Base-by-base conservation (phyloP, 2,329 filamentous ascomycete genomes). In the Dryadomyces sulphureus region DNA sequence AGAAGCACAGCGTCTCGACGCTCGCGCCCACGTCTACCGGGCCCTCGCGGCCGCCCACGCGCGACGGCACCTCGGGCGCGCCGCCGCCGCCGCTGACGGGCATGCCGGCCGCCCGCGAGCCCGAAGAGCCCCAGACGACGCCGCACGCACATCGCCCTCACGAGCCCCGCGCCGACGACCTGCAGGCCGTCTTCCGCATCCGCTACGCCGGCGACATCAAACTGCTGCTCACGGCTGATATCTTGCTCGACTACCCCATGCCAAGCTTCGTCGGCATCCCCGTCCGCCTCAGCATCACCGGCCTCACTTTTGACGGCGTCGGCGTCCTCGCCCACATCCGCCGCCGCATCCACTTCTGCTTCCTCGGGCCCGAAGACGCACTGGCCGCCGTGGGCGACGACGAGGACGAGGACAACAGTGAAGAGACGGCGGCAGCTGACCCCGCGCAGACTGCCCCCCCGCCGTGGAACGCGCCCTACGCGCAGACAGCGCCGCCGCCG, bases 211-310 rank as follows among this genome's bases (percentile, higher is more conserved):
- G 92, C 27, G 84, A 95, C 57, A 74, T 98, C 48, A 80, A 81
- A 53, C 74, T 98, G 48, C 86, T 88, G 50, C 70, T 98, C 43
- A 96, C 92, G 21, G 89, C 92, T 1, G 89, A 96, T 63, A 94
- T 98, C 38, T 70, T 96, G 27, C 79, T 98, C 30, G 92, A 98
- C 63, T 98, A 98, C 60, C 92, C 92, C 1, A 96, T 96, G 86
- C 89, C 89, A 36, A 94, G 86, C 66, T 98, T 98, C 57, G 90
- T 96, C 2, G 88, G 89, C 12, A 90, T 98, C 50, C 92, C 92
- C 1, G 73, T 98, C 41, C 90, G 92, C 61, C 72, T 98, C 22
- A 94, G 90, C 60, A 93, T 98, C 54, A 96, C 92, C 1, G 92
- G 92, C 0, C 65, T 98, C 49, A 88, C 84, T 0, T 98, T 98